Conservation (phyloP, 441 rosid species). For the Daphne laureola region DNA sequence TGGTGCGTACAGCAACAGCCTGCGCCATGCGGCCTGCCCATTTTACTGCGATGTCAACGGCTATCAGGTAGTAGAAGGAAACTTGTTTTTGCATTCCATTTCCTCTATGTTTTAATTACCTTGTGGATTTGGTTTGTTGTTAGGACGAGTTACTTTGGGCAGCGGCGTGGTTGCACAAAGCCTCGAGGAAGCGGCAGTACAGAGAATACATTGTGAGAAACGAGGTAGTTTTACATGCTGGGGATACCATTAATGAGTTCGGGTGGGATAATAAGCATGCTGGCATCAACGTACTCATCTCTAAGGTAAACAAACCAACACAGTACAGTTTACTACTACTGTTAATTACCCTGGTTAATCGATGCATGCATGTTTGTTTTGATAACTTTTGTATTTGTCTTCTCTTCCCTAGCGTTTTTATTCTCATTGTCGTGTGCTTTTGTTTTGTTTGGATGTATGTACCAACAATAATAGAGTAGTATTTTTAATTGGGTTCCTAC, state of each 20-base stretch:
- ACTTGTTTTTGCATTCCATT: too few relatives aligned
- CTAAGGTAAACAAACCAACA: conserved; percentile 33
- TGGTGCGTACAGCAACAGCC: conserved; percentile 62
- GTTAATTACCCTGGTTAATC: conserved; percentile 6
- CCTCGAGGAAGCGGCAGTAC: conserved; percentile 50
- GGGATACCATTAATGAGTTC: conserved; percentile 67
- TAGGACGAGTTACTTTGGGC: conserved; percentile 74
- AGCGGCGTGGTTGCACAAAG: conserved; percentile 74
- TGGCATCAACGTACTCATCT: conserved; percentile 64
- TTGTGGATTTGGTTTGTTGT: too few relatives aligned
- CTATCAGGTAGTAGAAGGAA: conserved; percentile 52
- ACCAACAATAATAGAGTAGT: too few relatives aligned
- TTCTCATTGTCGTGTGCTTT: conserved; percentile 24
- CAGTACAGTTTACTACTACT: too few relatives aligned
- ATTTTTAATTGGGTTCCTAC: too few relatives aligned
- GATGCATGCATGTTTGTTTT: neutral
- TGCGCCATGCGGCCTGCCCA: conserved; percentile 62
- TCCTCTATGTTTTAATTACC: too few relatives aligned
- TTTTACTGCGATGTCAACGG: conserved; percentile 80
- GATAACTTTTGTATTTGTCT: conserved; percentile 14
- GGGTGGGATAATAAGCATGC: conserved; percentile 83
- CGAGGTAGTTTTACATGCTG: conserved; percentile 54
- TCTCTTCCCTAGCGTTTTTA: conserved; percentile 14
- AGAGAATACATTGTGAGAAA: conserved; percentile 62
- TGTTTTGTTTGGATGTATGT: too few relatives aligned